Conservation (phyloP, 1,139 yeast genomes). For the Candida sp. region DNA sequence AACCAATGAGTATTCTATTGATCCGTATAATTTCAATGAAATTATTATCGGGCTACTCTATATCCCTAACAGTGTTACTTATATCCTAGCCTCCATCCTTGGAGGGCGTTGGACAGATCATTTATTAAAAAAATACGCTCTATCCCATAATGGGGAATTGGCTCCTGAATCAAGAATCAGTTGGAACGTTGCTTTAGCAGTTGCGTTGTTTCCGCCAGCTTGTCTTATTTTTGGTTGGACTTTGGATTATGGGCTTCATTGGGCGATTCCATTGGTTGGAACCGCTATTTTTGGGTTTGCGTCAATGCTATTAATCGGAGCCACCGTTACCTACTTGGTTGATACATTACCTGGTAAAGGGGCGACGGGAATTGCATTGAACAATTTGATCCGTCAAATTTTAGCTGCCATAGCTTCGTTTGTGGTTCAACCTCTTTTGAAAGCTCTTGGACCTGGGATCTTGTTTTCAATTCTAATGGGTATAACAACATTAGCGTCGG, state of each 20-base stretch:
- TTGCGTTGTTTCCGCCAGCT: slow-evolving; percentile 59
- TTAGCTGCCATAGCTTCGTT: slow-evolving; percentile 79
- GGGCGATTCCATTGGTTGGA: slow-evolving; percentile 79
- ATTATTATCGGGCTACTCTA: slow-evolving; percentile 72
- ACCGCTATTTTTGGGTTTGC: slow-evolving; percentile 81
- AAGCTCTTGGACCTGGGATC: slow-evolving; percentile 68
- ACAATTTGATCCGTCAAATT: slow-evolving; percentile 69
- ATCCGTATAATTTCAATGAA: slow-evolving; percentile 68
- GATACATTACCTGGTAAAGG: slow-evolving; percentile 88
- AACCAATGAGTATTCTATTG: slow-evolving; percentile 55
- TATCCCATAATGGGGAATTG: slow-evolving; percentile 56
- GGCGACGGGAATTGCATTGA: slow-evolving; percentile 84
- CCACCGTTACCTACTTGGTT: slow-evolving; percentile 76
- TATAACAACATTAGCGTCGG: slow-evolving; percentile 42
- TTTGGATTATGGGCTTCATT: slow-evolving; percentile 57
- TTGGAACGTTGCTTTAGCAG: slow-evolving; percentile 68
- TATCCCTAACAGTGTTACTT: slow-evolving; percentile 80
- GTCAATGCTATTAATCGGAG: slow-evolving; percentile 80
- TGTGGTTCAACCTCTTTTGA: slow-evolving; percentile 63
- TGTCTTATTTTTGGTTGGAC: slow-evolving; percentile 83
- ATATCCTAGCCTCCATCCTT: slow-evolving; percentile 64
- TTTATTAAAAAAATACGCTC: slow-evolving; percentile 51
- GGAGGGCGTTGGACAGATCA: slow-evolving; percentile 83
- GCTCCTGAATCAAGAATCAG: slow-evolving; percentile 80
- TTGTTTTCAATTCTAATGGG: slow-evolving; percentile 66